Evolutionary conservation across 768 basidiomycete genomes (phyloP), one percentile per base, ranked within the genome.

Genomic region (Cyathus striatus): DNA sequence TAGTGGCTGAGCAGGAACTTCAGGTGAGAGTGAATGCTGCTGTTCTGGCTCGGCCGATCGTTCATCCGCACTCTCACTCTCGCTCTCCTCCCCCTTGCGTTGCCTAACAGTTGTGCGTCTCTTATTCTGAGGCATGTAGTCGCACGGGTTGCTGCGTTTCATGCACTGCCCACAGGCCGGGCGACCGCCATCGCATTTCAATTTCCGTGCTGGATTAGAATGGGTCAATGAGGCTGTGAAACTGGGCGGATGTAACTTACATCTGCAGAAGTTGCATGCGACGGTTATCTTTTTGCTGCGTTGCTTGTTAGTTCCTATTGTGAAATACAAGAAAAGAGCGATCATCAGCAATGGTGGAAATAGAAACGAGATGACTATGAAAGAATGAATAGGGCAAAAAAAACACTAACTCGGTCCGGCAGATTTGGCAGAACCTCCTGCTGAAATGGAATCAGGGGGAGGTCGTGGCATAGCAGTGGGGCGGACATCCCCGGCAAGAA

Each of bases 221-320:
- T 42, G 33, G 55, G 53, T 21, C 10, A 10, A 5, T 45, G 51
- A 22, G 44, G 23, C 34, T 37, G 18, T 5, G 25, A 25, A 41
- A 38, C 30, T 41, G 36, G 43, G 20, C 44, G 47, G 41, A 21
- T 32, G 27, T 17, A 54, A 75, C 86, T 66, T 61, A 90, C 89
- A 90, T 48, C 89, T 83, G 68, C 89, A 91, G 61, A 91, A 91
- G 62, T 91, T 90, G 69, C 89, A 91, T 27, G 89, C 89, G 35
- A 90, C 87, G 17, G 84, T 88, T 42, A 90, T 90, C 64, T 91
- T 90, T 71, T 89, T 90, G 42, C 82, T 78, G 44, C 86, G 75
- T 51, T 78, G 78, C 51, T 83, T 83, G 48, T 72, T 71, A 24
- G 79, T 76, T 58, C 73, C 81, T 23, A 44, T 26, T 48, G 21